Percentiles rank a stretch among this genome's conserved stretches.
Evolutionary conservation across 192 early-diverging fungal species (phyloP).

Genomic region (Gonapodya sp.): DNA sequence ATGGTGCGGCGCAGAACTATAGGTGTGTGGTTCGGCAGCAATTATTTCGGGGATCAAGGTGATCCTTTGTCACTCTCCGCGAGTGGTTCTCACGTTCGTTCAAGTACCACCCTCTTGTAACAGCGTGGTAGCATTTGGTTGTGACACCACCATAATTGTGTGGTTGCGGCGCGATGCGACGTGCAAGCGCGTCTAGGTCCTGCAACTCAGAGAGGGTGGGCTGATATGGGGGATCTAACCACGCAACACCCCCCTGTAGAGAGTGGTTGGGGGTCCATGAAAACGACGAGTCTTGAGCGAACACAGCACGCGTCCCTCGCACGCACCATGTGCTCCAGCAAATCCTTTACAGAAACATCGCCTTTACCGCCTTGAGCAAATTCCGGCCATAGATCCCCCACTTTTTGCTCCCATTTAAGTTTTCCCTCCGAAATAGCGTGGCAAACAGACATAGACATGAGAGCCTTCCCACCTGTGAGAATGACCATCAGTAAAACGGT

Average conservation of each 20-base stretch:
- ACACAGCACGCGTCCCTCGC: neutral
- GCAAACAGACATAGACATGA: neutral
- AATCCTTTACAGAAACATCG: slow-evolving; percentile 47
- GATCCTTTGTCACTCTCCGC: neutral
- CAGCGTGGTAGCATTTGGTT: slow-evolving; percentile 12
- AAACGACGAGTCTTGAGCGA: neutral
- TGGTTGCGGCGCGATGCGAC: slow-evolving; percentile 38
- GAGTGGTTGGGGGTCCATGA: neutral
- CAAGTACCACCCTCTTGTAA: slow-evolving; percentile 60
- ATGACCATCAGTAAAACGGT: neutral
- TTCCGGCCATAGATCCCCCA: slow-evolving; percentile 61
- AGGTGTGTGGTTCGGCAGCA: neutral
- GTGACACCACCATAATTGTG: slow-evolving; percentile 51
- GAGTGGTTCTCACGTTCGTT: slow-evolving; percentile 34
- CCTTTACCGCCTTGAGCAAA: slow-evolving; percentile 61
- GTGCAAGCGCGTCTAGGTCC: slow-evolving; percentile 39
- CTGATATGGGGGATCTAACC: slow-evolving; percentile 30
- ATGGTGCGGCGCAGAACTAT: neutral
- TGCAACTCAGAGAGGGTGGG: slow-evolving; percentile 31
- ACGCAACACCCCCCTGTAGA: slow-evolving; percentile 40
- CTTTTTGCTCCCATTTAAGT: slow-evolving; percentile 35
- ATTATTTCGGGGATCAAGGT: too few relatives aligned
- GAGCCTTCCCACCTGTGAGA: neutral
- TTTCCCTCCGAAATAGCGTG: slow-evolving; percentile 21
- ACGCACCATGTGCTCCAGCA: slow-evolving; percentile 46